These are phyloP conservation scores for Parasitella parasitica DNA, from an alignment of 371 early-diverging fungal genomes.

Conservation along the genomic window DNA sequence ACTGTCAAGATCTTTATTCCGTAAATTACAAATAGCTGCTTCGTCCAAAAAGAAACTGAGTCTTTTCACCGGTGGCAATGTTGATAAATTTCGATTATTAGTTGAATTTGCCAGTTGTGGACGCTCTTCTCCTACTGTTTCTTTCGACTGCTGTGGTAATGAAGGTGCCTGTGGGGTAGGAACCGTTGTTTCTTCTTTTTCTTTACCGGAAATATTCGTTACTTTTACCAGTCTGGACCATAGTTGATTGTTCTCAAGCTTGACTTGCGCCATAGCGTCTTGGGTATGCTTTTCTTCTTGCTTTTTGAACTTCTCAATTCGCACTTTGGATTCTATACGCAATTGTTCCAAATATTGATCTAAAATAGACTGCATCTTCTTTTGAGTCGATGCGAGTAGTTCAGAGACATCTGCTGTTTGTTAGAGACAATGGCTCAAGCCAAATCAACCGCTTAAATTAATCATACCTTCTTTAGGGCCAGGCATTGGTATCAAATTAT, in stretches of 20 bases:
- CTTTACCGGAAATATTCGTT: neutral
- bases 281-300: constrained; percentile 24
- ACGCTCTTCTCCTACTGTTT: neutral
- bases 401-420: constrained; percentile 7
- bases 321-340: constrained; percentile 23
- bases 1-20: constrained; percentile 9
- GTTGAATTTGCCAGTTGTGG: neutral
- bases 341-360: constrained; percentile 26
- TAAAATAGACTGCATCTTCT: constrained; percentile 21
- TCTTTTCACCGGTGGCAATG: constrained; percentile 1
- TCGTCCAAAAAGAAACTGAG: constrained; percentile 33
- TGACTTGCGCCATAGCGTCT: constrained; percentile 11
- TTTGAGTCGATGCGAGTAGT: constrained; percentile 16
- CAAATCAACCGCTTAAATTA: neutral
- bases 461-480: constrained; percentile 1
- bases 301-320: constrained; percentile 31
- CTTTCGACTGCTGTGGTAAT: neutral
- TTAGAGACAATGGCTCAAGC: neutral
- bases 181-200: neutral
- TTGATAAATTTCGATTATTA: neutral
- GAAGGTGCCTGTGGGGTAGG: neutral
- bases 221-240: constrained; percentile 28
- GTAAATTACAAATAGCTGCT: constrained; percentile 15
- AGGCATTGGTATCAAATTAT: constrained; percentile 5
- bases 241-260: constrained; percentile 26